Evolutionary conservation across 768 basidiomycete species (phyloP), one percentile per base, ranked within the genome.

Genomic region (Russula lepida): DNA sequence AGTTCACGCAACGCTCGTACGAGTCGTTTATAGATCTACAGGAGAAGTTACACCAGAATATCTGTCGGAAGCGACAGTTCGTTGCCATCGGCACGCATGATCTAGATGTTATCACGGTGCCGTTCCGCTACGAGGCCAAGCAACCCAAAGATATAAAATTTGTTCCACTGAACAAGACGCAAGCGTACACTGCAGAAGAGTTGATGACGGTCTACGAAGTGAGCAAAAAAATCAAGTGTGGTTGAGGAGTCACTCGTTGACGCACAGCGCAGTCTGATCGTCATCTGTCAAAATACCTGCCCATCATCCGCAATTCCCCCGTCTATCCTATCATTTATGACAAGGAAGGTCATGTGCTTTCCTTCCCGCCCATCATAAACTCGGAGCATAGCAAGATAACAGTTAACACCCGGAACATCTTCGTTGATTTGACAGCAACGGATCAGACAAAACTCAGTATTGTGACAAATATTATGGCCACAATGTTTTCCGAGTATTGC

Each of bases 401-500:
- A 0, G 77, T 97, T 64, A 86, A 93, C 70, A 98, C 97, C 12
- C 82, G 80, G 55, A 98, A 98, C 72, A 77, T 99, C 71, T 98
- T 98, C 77, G 89, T 99, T 67, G 97, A 99, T 73, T 84, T 95
- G 32, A 98, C 97, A 9, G 95, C 95, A 3, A 97, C 93, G 19
- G 97, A 99, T 70, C 82, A 90, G 70, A 98, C 95, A 30, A 99
- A 99, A 75, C 84, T 99, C 62, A 85, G 88, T 65, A 95, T 98
- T 52, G 97, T 98, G 55, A 83, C 93, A 51, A 97, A 95, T 72
- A 95, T 98, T 63, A 84, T 99, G 13, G 78, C 88, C 2, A 88
- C 91, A n/a, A 95, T 98, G 95, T 99, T 99, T 75, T 88, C 95
- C 2, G 95, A 98, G 74, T 97, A 99, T 71, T 93, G 91, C 71